These are phyloP conservation scores for Trichosporon coremiiforme DNA, from an alignment of 1,284 basidiomycete species.

Conservation along the genomic window DNA sequence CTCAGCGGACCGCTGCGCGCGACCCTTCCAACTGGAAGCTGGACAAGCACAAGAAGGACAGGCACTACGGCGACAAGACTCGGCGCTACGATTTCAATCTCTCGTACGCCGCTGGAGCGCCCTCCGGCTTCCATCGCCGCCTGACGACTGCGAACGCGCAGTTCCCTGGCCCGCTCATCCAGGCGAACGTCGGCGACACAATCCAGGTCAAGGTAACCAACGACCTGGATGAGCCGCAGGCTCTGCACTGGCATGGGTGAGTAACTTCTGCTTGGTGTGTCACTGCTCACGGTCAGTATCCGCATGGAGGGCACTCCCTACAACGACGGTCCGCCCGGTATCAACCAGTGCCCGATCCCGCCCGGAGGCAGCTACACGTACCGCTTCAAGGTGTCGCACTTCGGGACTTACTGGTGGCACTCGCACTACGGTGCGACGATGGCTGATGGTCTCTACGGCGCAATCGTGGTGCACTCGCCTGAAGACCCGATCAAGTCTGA, in stretches of 20 bases:
- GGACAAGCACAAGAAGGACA: neutral
- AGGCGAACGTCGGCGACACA: slow-evolving; percentile 42
- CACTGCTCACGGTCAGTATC: neutral
- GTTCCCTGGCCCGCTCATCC: slow-evolving; percentile 40
- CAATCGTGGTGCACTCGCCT: slow-evolving; percentile 39
- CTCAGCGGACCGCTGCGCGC: neutral
- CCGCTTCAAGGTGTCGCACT: slow-evolving; percentile 40
- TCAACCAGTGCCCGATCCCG: slow-evolving; percentile 61
- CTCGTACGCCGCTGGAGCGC: neutral
- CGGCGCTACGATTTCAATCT: neutral
- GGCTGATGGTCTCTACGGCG: slow-evolving; percentile 41
- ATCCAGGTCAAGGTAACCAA: slow-evolving; percentile 41
- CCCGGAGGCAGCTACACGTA: slow-evolving; percentile 60
- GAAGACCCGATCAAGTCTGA: slow-evolving; percentile 39
- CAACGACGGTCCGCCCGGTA: slow-evolving; percentile 45
- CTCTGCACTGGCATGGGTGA: slow-evolving; percentile 46
- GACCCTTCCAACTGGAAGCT: neutral
- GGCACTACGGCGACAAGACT: neutral
- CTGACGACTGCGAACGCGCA: neutral
- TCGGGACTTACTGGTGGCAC: slow-evolving; percentile 47
- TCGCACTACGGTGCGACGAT: slow-evolving; percentile 42
- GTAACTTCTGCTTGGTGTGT: neutral
- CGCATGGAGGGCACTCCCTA: neutral
- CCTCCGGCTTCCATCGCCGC: neutral
- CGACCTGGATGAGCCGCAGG: slow-evolving; percentile 33